These are phyloP conservation scores for Blastobotrys attinorum DNA, from an alignment of 805 yeast genomes.

Conservation along the genomic window DNA sequence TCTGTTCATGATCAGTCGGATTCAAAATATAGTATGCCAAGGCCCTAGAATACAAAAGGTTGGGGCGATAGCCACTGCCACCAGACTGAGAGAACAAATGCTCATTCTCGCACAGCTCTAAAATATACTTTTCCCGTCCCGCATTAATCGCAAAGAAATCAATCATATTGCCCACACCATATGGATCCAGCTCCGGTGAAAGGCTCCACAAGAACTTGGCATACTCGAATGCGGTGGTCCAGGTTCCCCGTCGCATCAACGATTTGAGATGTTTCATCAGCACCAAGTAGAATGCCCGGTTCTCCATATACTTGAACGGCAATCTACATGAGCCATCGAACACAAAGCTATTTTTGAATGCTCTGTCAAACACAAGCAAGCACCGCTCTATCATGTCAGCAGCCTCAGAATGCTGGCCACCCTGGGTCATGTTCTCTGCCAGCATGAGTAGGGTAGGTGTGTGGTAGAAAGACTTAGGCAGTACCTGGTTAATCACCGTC, in stretches of 20 bases:
- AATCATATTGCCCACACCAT: conserved; percentile 75
- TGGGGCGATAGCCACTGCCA: conserved; percentile 54
- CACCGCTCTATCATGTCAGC: conserved; percentile 72
- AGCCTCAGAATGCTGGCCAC: conserved; percentile 63
- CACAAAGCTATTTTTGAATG: conserved; percentile 51
- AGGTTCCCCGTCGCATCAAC: conserved; percentile 70
- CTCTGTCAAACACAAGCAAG: conserved; percentile 70
- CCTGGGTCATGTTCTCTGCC: conserved; percentile 63
- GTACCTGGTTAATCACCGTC: conserved; percentile 47
- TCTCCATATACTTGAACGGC: conserved; percentile 67
- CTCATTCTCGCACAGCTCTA: conserved; percentile 40
- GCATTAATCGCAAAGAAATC: conserved; percentile 68
- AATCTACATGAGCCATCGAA: conserved; percentile 51
- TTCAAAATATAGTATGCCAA: conserved; percentile 42
- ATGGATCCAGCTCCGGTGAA: conserved; percentile 70
- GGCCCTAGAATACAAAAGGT: conserved; percentile 57
- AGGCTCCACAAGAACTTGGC: conserved; percentile 62
- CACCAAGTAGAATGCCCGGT: conserved; percentile 69
- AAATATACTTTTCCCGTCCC: conserved; percentile 55
- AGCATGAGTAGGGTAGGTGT: conserved; percentile 73
- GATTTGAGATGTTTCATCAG: conserved; percentile 63
- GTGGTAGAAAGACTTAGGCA: conserved; percentile 57
- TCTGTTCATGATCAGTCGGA: conserved; percentile 33
- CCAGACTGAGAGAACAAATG: conserved; percentile 46
- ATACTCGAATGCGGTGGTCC: conserved; percentile 67